phyloP scores from a whole-genome alignment of 2,329 filamentous ascomycete genomes.

The Colletotrichum sp. region DNA sequence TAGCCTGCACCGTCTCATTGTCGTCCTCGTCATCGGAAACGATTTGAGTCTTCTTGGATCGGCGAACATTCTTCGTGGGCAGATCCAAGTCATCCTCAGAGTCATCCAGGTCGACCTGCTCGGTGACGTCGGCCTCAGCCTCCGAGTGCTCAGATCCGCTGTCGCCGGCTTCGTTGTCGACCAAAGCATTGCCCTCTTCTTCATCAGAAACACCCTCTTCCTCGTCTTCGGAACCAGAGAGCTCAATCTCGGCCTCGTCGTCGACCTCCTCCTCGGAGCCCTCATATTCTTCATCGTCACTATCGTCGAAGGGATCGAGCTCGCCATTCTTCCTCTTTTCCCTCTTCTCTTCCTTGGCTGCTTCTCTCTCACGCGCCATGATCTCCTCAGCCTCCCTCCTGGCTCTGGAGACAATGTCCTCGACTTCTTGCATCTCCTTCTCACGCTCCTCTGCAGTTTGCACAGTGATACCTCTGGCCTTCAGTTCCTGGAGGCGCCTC shows the following conservation, averaged over 20 bases:
- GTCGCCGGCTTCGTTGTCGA: constrained; percentile 47
- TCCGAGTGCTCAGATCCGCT: constrained; percentile 37
- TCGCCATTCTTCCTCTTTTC: constrained; percentile 46
- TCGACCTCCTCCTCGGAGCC: constrained; percentile 43
- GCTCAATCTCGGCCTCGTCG: constrained; percentile 42
- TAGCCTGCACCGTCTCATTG: constrained; percentile 44
- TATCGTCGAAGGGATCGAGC: constrained; percentile 61
- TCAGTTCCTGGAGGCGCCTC: constrained; percentile 77
- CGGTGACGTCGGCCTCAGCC: constrained; percentile 27
- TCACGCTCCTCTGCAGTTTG: constrained; percentile 88
- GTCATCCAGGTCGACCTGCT: constrained; percentile 28
- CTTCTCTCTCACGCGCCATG: constrained; percentile 76
- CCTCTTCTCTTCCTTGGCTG: constrained; percentile 68
- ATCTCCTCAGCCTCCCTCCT: constrained; percentile 81
- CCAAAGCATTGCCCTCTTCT: constrained; percentile 35
- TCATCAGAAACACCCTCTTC: constrained; percentile 35
- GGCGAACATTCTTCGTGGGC: constrained; percentile 47
- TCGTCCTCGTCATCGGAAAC: constrained; percentile 72
- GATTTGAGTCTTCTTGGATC: constrained; percentile 56
- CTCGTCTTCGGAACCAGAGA: constrained; percentile 50
- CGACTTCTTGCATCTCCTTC: constrained; percentile 80
- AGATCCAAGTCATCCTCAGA: constrained; percentile 46
- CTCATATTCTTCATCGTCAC: constrained; percentile 56
- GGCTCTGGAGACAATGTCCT: constrained; percentile 87
- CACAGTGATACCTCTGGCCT: constrained; percentile 79